Evolutionary conservation across 768 basidiomycete genomes (phyloP), one percentile per base, ranked within the genome.

Genomic region (Suillus placidus): DNA sequence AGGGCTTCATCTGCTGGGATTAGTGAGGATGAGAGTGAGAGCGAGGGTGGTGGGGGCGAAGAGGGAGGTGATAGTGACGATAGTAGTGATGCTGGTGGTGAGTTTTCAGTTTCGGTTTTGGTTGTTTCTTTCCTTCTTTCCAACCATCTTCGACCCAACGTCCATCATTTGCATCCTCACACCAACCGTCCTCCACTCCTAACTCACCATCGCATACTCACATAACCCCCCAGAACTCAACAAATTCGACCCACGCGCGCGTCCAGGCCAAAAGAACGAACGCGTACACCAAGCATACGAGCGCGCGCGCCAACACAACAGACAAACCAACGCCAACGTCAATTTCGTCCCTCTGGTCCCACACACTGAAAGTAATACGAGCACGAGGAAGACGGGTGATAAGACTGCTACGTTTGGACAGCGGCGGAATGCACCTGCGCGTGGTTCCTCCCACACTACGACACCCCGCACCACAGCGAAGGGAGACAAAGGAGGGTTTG

Each of bases 391-490:
- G 56, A 68, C 68, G 18, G 71, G 72, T 18, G 81, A 87, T 74
- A 85, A 81, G 74, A 79, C 86, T 62, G 82, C 88, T 2, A 84
- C 90, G 23, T 88, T 93, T 73, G 92, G 91, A 64, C 87, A 91
- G 74, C 85, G 90, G n/a, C 38, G 57, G 38, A 40, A 26, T 37
- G 57, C 16, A 23, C 57, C 57, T 26, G 26, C 23, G 8, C 84
- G 88, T 55, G 72, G 73, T 57, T 70, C 79, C 18, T 71, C 63
- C 34, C 54, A 65, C n/a, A 23, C 13, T n/a, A 63, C 72, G 30
- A 74, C 66, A 43, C 26, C 26, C 16, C 30, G 5, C 30, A 8
- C 16, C 51, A 70, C 65, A 52, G 65, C 65, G 62, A 77, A 61
- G 34, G 72, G 69, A 60, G 70, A 71, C 14, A 78, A 76, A 70